phyloP scores from a whole-genome alignment of 179 eudicot genomes.

The Silene coronaria region DNA sequence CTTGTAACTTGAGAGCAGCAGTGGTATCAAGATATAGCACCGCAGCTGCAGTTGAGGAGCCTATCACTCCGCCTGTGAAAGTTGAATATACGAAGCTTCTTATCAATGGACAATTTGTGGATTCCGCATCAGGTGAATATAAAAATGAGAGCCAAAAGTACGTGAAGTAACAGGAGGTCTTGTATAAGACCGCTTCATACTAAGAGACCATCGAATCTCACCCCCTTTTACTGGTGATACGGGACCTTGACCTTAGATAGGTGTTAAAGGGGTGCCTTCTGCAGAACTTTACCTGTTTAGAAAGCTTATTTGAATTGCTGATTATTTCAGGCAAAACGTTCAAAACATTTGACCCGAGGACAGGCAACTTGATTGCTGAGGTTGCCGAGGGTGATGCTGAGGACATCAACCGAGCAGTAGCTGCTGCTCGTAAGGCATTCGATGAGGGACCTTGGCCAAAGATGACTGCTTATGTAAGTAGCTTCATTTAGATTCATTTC shows the following conservation, averaged over 20 bases:
- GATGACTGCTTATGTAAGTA: slow-evolving; percentile 48
- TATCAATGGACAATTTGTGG: slow-evolving; percentile 55
- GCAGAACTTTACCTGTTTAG: background rate
- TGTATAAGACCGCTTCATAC: background rate
- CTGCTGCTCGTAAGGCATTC: slow-evolving; percentile 51
- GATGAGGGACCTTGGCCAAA: slow-evolving; percentile 52
- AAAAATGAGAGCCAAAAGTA: background rate
- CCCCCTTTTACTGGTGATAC: background rate
- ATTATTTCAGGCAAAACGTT: slow-evolving; percentile 36
- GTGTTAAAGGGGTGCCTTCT: too few species aligned
- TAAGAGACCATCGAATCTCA: background rate
- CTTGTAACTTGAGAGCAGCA: slow-evolving; percentile 11
- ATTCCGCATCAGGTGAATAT: slow-evolving; percentile 57
- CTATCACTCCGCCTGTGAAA: slow-evolving; percentile 45
- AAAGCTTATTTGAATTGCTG: background rate
- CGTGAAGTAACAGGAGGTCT: background rate
- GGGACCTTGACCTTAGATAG: too few species aligned
- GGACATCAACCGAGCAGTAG: slow-evolving; percentile 43
- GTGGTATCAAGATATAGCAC: slow-evolving; percentile 37
- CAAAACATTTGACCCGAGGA: slow-evolving; percentile 41
- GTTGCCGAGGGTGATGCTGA: slow-evolving; percentile 47
- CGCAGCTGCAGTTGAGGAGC: slow-evolving; percentile 43
- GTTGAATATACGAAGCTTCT: slow-evolving; percentile 47
- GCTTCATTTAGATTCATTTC: background rate
- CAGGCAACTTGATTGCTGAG: slow-evolving; percentile 41